These are phyloP conservation scores for Coelastrella sp. DNA, from an alignment of 139 green algal genomes.

Conservation along the genomic window DNA sequence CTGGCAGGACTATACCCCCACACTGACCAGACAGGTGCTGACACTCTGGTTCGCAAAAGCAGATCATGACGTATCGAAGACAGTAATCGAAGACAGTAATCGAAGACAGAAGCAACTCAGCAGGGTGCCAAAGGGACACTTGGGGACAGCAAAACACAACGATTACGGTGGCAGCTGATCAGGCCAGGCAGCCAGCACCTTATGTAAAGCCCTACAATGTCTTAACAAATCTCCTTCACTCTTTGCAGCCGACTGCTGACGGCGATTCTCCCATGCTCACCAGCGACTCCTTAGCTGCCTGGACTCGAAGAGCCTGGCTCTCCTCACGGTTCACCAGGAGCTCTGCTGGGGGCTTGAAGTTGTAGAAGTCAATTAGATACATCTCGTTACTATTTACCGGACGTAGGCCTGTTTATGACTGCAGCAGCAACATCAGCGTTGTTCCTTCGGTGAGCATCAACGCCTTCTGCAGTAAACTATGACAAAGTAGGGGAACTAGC, in stretches of 20 bases:
- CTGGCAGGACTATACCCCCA: not conserved
- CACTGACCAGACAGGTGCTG: not conserved
- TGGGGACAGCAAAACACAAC: not conserved
- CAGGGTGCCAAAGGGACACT: no score
- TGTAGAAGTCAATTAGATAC: constrained; percentile 30
- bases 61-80: not conserved
- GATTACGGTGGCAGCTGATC: not conserved
- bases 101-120: no score
- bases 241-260: no score
- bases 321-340: constrained; percentile 16
- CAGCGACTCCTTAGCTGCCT: constrained; percentile 26
- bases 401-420: not conserved
- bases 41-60: not conserved
- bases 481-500: no score
- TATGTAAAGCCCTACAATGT: not conserved
- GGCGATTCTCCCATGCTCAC: not conserved
- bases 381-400: not conserved
- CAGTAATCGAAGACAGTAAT: no score
- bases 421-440: not conserved
- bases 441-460: not conserved
- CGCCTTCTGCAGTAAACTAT: not conserved
- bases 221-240: no score
- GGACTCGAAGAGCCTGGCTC: constrained; percentile 1
- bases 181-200: not conserved
- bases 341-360: constrained; percentile 35